Conservation (phyloP, 2,329 filamentous ascomycete genomes). For the Aureobasidium sp. region DNA sequence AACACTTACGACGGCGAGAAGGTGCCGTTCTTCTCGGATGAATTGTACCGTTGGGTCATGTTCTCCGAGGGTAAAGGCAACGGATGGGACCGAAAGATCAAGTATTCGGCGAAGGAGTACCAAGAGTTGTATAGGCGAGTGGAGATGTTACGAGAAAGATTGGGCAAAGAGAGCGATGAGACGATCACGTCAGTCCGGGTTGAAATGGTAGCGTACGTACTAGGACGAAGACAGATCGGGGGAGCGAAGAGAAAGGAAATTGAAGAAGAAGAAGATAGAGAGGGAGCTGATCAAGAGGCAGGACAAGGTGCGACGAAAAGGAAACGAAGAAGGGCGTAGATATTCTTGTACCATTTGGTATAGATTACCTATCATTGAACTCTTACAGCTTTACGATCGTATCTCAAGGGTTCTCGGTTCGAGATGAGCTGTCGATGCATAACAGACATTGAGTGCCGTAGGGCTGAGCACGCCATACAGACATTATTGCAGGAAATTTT, state of each 20-base stretch:
- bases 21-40: slow-evolving; percentile 73
- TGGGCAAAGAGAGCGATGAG: slow-evolving; percentile 29
- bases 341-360: not conserved
- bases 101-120: slow-evolving; percentile 67
- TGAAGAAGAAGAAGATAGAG: not conserved
- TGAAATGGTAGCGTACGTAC: slow-evolving; percentile 64
- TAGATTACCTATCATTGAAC: not conserved
- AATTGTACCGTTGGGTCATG: slow-evolving; percentile 66
- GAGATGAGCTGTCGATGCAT: not conserved
- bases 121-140: slow-evolving; percentile 41
- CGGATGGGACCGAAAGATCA: slow-evolving; percentile 48
- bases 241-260: not conserved
- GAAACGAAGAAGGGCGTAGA: not conserved
- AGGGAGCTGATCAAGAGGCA: not conserved
- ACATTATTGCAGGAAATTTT: not conserved
- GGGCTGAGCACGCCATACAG: slow-evolving; percentile 8
- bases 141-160: slow-evolving; percentile 33
- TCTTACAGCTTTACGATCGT: not conserved
- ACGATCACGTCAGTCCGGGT: slow-evolving; percentile 52
- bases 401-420: not conserved
- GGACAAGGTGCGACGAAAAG: not conserved
- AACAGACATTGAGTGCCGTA: not conserved
- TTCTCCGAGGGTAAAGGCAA: slow-evolving; percentile 35
- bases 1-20: slow-evolving; percentile 53
- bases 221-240: slow-evolving; percentile 41